Evolutionary conservation across 2,329 filamentous ascomycete species (phyloP), one percentile per base, ranked within the genome.

Genomic region (Cytospora schulzeri): DNA sequence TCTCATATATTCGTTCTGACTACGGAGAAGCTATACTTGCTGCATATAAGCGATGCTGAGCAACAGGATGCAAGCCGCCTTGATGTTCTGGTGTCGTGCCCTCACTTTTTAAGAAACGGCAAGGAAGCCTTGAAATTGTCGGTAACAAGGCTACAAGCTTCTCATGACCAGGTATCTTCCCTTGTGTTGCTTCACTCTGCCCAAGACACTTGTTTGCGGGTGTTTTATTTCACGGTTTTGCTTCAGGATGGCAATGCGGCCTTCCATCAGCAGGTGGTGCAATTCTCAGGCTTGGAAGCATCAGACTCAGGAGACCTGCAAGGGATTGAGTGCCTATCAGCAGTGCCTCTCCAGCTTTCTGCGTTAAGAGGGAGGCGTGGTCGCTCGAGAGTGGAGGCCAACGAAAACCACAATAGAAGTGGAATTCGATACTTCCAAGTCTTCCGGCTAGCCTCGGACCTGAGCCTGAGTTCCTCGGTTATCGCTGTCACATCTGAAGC

Each of bases 1-100:
- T 76, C 78, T 29, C 80, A 85, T n/a, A 70, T 87, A 1, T 84
- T 88, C 63, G 75, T 91, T 12, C 75, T 91, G 53, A 91, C 87
- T 1, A 81, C 80, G 15, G 77, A 77, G 0, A 77, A 76, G 31
- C 62, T 90, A 0, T 76, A 82, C 38, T 79, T 84, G 76, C 68
- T 86, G n/a, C 76, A 81, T 56, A 70, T 84, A 17, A 56, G 61
- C 19, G 50, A 29, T 52, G 26, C 50, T 14, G 57, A 66, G 12
- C 62, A 60, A 64, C 24, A 26, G 62, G 51, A 64, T 15, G 28
- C 28, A 29, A 48, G 26, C 15, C 31, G 57, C 22, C 60, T 60
- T 9, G 35, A 68, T 5, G 70, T 81, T 48, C 61, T 81, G 1
- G 73, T 81, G 5, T 82, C 79, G 6, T 76, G 77, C 68, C 78